Evolutionary conservation across 805 yeast species (phyloP).

Genomic region (Candida boleticola): DNA sequence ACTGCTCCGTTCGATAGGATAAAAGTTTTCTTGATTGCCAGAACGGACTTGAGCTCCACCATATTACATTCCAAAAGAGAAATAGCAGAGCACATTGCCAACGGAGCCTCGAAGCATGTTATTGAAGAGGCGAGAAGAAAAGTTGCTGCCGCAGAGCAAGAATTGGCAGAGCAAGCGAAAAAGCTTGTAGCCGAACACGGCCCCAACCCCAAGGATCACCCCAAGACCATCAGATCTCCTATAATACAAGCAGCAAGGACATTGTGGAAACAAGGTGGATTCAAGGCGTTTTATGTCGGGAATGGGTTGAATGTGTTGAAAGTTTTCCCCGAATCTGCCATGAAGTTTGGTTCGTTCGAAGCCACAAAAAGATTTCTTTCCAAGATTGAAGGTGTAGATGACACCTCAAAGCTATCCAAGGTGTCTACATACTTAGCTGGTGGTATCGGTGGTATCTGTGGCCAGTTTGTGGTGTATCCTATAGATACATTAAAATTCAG

Average conservation of each 20-base stretch:
- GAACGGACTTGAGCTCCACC: conserved; percentile 77
- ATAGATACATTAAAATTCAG: conserved; percentile 92
- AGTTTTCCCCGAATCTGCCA: conserved; percentile 96
- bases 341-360: conserved; percentile 95
- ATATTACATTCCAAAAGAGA: conserved; percentile 55
- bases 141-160: conserved; percentile 24
- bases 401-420: conserved; percentile 67
- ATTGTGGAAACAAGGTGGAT: conserved; percentile 84
- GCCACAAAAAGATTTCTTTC: conserved; percentile 76
- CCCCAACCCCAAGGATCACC: conserved; percentile 16
- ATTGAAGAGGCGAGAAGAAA: conserved; percentile 33
- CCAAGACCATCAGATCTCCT: conserved; percentile 62
- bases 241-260: conserved; percentile 76
- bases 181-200: conserved; percentile 38
- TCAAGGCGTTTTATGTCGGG: conserved; percentile 87
- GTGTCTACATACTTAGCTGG: conserved; percentile 87
- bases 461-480: conserved; percentile 93
- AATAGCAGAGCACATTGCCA: conserved; percentile 34
- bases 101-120: conserved; percentile 33
- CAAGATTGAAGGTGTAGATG: conserved; percentile 69
- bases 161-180: conserved; percentile 19
- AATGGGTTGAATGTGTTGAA: conserved; percentile 91
- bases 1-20: conserved; percentile 97
- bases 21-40: conserved; percentile 89
- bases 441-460: conserved; percentile 92